A percentile compares a stretch with the other conserved stretches of the same genome.
These are phyloP conservation scores for Jaapia argillacea DNA, from an alignment of 768 basidiomycete genomes.

Conservation along the genomic window DNA sequence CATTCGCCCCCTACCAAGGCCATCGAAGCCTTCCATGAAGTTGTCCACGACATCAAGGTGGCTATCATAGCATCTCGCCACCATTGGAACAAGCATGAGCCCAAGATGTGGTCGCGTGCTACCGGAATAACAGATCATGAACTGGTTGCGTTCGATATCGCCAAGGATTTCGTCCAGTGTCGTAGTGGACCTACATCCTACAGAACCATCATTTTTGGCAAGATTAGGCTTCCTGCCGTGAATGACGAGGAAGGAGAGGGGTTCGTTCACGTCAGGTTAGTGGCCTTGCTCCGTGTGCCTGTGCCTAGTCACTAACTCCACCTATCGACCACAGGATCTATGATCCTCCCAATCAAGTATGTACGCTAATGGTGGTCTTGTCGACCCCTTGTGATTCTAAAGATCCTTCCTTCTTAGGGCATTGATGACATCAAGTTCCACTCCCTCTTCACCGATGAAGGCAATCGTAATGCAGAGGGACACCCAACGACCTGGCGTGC, in stretches of 20 bases:
- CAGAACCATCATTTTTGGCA: conserved; percentile 66
- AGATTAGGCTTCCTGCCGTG: conserved; percentile 62
- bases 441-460: conserved; percentile 45
- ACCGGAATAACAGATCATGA: conserved; percentile 37
- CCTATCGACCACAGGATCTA: conserved; percentile 45
- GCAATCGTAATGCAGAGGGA: conserved; percentile 16
- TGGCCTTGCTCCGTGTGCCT: neutral
- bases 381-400: neutral
- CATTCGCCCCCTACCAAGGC: conserved; percentile 54
- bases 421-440: conserved; percentile 60
- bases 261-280: conserved; percentile 63
- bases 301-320: neutral
- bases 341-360: conserved; percentile 65
- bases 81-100: conserved; percentile 66
- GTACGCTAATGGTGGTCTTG: too few relatives aligned
- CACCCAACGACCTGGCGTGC: conserved; percentile 51
- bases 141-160: conserved; percentile 40
- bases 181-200: conserved; percentile 53
- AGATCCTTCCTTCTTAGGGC: conserved; percentile 43
- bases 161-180: conserved; percentile 30
- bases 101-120: conserved; percentile 61
- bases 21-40: conserved; percentile 51
- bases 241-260: conserved; percentile 54
- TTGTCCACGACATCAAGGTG: conserved; percentile 47
- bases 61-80: conserved; percentile 58